phyloP scores from a whole-genome alignment of 768 basidiomycete genomes.

The Lentinula edodes region DNA sequence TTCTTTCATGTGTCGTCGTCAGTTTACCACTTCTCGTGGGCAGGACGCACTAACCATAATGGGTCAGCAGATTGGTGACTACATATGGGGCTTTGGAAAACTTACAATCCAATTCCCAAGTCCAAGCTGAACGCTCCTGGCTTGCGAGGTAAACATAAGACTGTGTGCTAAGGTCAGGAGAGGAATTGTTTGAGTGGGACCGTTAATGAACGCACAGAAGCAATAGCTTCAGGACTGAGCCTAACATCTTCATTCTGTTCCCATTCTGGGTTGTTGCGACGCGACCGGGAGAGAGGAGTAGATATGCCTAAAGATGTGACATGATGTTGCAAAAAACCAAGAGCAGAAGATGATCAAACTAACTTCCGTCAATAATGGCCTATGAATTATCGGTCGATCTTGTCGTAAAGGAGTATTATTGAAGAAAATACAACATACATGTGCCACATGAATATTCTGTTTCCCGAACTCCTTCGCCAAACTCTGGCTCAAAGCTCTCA shows the following conservation, averaged over 20 bases:
- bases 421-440: not conserved
- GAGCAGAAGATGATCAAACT: conserved; percentile 5
- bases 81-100: not conserved
- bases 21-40: conserved; percentile 27
- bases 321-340: not conserved
- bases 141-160: conserved; percentile 60
- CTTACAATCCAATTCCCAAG: conserved; percentile 78
- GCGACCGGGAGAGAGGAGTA: not conserved
- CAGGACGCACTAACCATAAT: conserved; percentile 32
- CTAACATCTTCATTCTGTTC: not conserved
- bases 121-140: conserved; percentile 69
- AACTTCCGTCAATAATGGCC: conserved; percentile 67
- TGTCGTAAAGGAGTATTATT: not conserved
- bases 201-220: not conserved
- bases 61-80: not conserved
- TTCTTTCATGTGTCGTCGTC: not conserved
- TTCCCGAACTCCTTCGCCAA: conserved; percentile 71
- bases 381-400: conserved; percentile 15
- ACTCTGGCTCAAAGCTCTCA: conserved; percentile 64
- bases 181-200: conserved; percentile 22
- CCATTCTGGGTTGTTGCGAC: not conserved
- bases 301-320: not conserved
- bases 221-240: conserved; percentile 3
- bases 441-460: conserved; percentile 54
- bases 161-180: conserved; percentile 24